These are phyloP conservation scores for Tetrahymena malaccensis DNA, from an alignment of 73 alveolate genomes.

Conservation along the genomic window DNA sequence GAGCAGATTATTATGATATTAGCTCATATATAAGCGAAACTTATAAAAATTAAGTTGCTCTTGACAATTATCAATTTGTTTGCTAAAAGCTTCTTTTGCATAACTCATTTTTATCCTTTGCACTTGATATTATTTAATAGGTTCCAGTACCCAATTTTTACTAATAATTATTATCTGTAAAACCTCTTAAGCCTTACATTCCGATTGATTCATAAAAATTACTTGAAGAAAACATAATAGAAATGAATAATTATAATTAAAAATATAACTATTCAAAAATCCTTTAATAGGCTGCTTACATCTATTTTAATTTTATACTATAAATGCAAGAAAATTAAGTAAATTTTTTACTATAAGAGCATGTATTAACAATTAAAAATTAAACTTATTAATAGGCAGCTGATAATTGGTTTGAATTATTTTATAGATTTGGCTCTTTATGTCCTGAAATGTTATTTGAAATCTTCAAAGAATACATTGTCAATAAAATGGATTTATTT, in stretches of 20 bases:
- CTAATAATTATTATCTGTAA: neutral
- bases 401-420: neutral
- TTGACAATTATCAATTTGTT: neutral
- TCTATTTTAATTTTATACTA: neutral
- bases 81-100: neutral
- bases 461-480: neutral
- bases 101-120: neutral
- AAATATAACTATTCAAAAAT: neutral
- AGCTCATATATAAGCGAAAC: neutral
- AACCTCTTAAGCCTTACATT: neutral
- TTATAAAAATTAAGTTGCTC: neutral
- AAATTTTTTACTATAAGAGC: neutral
- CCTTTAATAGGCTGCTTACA: neutral
- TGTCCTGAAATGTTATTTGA: neutral
- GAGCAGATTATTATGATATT: neutral
- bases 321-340: neutral
- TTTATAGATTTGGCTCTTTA: neutral
- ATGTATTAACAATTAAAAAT: neutral
- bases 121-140: neutral
- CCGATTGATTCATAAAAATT: neutral
- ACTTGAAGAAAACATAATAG: neutral
- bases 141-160: neutral
- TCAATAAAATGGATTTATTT: neutral
- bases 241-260: neutral
- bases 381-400: neutral